Conservation (phyloP, 352 stramenopile species). For the Globisporangium ultimum region DNA sequence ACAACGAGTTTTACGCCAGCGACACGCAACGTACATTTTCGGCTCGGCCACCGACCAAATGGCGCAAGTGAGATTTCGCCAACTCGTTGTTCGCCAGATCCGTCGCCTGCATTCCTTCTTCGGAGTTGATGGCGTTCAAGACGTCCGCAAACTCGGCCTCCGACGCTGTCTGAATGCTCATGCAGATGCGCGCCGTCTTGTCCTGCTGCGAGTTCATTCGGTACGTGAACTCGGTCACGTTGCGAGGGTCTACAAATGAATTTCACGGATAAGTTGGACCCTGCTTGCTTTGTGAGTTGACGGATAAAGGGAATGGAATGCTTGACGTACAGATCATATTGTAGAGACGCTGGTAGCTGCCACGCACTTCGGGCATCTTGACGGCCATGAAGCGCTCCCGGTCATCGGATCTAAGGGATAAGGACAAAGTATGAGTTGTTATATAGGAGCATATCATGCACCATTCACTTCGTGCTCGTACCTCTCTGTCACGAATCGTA, state of each 20-base stretch:
- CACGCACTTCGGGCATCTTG: slow-evolving; percentile 94
- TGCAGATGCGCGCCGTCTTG: slow-evolving; percentile 89
- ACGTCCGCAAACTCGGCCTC: slow-evolving; percentile 61
- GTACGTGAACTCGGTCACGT: slow-evolving; percentile 98
- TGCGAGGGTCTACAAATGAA: slow-evolving; percentile 49
- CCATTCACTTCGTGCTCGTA: neutral
- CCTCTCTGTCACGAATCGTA: slow-evolving; percentile 93
- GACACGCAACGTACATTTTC: slow-evolving; percentile 37
- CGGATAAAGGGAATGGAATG: neutral
- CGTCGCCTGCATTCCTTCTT: slow-evolving; percentile 85
- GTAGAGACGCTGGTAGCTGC: slow-evolving; percentile 87
- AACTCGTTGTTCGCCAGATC: slow-evolving; percentile 96
- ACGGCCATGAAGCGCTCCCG: slow-evolving; percentile 95
- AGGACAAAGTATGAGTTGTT: neutral
- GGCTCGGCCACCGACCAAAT: slow-evolving; percentile 92
- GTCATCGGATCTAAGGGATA: slow-evolving; percentile 77
- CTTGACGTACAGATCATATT: slow-evolving; percentile 61
- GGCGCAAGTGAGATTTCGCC: slow-evolving; percentile 93
- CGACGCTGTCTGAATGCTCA: slow-evolving; percentile 93
- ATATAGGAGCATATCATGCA: too few species aligned
- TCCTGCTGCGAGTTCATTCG: slow-evolving; percentile 79
- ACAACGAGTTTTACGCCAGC: neutral
- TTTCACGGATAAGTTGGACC: neutral
- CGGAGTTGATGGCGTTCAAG: slow-evolving; percentile 60
- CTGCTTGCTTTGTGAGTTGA: neutral